phyloP scores from a whole-genome alignment of 371 early-diverging fungal genomes.

The Mortierella sp. region DNA sequence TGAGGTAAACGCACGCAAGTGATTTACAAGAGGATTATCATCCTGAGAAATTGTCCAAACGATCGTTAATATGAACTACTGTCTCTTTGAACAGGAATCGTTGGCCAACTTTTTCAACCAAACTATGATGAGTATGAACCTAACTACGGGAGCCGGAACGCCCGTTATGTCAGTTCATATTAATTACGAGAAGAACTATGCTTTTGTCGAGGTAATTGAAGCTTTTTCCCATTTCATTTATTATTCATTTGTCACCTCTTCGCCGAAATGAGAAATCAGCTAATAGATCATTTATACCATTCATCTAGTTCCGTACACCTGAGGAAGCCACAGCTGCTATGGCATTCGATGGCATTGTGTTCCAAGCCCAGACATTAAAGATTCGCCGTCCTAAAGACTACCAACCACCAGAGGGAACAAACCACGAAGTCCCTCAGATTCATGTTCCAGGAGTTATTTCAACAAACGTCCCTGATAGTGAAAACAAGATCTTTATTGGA shows the following conservation, averaged over 20 bases:
- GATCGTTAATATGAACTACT: background rate
- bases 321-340: conserved; percentile 94
- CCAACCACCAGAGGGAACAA: conserved; percentile 76
- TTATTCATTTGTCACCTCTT: too few relatives aligned
- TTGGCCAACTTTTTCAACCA: conserved; percentile 90
- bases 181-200: conserved; percentile 94
- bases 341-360: conserved; percentile 93
- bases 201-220: conserved; percentile 87
- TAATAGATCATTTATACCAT: background rate
- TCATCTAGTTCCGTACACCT: conserved; percentile 80
- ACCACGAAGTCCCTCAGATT: conserved; percentile 61
- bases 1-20: conserved; percentile 63
- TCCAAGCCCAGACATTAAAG: conserved; percentile 86
- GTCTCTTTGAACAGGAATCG: conserved; percentile 59
- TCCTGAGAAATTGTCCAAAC: background rate
- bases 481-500: conserved; percentile 95
- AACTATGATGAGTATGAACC: conserved; percentile 80
- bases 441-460: conserved; percentile 77
- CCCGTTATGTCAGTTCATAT: conserved; percentile 87
- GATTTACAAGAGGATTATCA: background rate
- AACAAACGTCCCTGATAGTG: conserved; percentile 89
- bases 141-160: conserved; percentile 70
- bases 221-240: background rate
- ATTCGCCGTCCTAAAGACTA: conserved; percentile 97
- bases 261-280: too few relatives aligned